These are phyloP conservation scores for Inonotus obliquus DNA, from an alignment of 1,284 basidiomycete species.

Conservation along the genomic window DNA sequence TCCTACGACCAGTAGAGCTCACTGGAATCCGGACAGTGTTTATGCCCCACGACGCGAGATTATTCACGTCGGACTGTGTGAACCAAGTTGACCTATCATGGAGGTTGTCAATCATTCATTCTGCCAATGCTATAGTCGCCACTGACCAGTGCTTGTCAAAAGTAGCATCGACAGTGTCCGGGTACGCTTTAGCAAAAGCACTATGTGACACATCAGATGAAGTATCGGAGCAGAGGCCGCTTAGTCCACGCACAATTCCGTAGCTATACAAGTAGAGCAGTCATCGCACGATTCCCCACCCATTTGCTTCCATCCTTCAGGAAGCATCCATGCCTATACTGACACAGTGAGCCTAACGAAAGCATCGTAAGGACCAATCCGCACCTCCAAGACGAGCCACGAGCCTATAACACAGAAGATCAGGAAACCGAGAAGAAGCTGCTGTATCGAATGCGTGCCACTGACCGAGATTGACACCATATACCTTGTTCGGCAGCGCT, in stretches of 20 bases:
- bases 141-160: conserved; percentile 63
- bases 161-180: conserved; percentile 49
- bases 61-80: conserved; percentile 52
- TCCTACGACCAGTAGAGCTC: conserved; percentile 23
- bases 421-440: not conserved
- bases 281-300: conserved; percentile 52
- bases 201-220: conserved; percentile 29
- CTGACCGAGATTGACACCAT: conserved; percentile 62
- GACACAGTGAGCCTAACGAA: not conserved
- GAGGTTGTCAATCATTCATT: not conserved
- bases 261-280: conserved; percentile 51
- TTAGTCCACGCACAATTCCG: conserved; percentile 47
- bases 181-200: conserved; percentile 53
- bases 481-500: conserved; percentile 39
- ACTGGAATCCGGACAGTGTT: conserved; percentile 76
- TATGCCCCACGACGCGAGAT: conserved; percentile 48
- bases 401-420: not conserved
- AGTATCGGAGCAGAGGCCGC: not conserved
- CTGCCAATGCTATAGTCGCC: not conserved
- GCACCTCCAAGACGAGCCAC: conserved; percentile 51
- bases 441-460: conserved; percentile 36
- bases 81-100: conserved; percentile 66
- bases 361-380: not conserved
- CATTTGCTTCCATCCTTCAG: conserved; percentile 62
- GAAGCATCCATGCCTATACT: conserved; percentile 58